Evolutionary conservation across 2,329 filamentous ascomycete species (phyloP), one percentile per base, ranked within the genome.

Genomic region (Pestalotiopsis sp.): DNA sequence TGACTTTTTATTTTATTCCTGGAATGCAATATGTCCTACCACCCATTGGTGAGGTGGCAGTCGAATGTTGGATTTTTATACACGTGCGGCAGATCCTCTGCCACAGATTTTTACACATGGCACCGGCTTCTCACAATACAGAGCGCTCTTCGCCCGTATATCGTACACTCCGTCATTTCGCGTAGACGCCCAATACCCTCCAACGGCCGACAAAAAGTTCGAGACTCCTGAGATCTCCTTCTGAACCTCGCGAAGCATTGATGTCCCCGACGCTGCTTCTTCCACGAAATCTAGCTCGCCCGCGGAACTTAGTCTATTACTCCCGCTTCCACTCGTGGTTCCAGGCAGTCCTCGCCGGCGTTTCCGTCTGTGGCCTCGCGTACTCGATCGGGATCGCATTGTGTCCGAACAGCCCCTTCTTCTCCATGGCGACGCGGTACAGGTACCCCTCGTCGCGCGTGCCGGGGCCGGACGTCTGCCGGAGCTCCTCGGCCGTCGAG

Each of bases 341-440:
- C 94, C 95, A 99, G n/a, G 93, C 89, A 73, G 91, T 89, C 76
- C 86, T 87, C 0, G 86, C 84, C 6, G 95, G 95, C 64, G 89
- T 93, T 78, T 98, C 95, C 39, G 93, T 95, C 87, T 97, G 92
- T 71, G 89, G 85, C 72, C 93, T 85, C 36, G 92, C 92, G 85
- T 97, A 98, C 86, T 99, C 96, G 76, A 98, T 95, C 14, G 96
- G 96, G 68, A 98, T 87, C 69, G 90, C 89, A 65, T 90, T 86
- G 63, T 86, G 84, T 49, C 87, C 85, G 84, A 92, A 97, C 20
- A 97, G 85, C 6, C 93, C 93, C 81, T 92, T 92, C 90, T 98
- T 98, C 82, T 93, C 90, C 91, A 97, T 94, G 1, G 95, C 93
- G 71, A 94, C 90, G 9, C 95, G 86, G 83, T 95, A 99, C 77